Conservation (phyloP, 83 land plant genomes). For the Picea mariana region DNA sequence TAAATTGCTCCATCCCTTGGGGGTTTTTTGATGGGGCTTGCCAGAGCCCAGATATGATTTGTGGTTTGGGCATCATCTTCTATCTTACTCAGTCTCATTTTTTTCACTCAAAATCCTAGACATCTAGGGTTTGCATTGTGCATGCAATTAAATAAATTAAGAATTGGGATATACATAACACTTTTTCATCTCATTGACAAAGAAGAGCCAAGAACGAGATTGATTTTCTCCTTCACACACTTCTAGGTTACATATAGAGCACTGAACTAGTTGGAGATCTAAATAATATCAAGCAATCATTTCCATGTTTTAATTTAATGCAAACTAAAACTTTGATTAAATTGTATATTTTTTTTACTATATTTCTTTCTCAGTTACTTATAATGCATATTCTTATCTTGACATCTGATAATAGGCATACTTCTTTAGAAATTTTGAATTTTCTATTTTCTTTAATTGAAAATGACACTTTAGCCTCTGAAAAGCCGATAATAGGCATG, state of each 20-base stretch:
- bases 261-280: conserved; percentile 92
- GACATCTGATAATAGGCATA: conserved; percentile 38
- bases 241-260: conserved; percentile 81
- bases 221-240: conserved; percentile 74
- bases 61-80: too few relatives aligned
- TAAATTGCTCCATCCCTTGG: too few relatives aligned
- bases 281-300: neutral
- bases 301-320: neutral
- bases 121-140: conserved; percentile 85
- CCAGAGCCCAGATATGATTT: too few relatives aligned
- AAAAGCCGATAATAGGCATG: conserved; percentile 35
- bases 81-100: too few relatives aligned
- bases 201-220: neutral
- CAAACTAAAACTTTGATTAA: neutral
- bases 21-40: too few relatives aligned
- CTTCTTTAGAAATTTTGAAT: conserved; percentile 10
- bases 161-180: neutral
- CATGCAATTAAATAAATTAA: conserved; percentile 36
- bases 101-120: conserved; percentile 55
- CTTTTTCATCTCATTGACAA: neutral
- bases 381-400: conserved; percentile 88
- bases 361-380: conserved; percentile 36
- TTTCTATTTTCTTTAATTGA: neutral
- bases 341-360: too few relatives aligned
- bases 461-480: neutral